Conservation (phyloP, 352 stramenopile species). For the Pythium phragmiticola region DNA sequence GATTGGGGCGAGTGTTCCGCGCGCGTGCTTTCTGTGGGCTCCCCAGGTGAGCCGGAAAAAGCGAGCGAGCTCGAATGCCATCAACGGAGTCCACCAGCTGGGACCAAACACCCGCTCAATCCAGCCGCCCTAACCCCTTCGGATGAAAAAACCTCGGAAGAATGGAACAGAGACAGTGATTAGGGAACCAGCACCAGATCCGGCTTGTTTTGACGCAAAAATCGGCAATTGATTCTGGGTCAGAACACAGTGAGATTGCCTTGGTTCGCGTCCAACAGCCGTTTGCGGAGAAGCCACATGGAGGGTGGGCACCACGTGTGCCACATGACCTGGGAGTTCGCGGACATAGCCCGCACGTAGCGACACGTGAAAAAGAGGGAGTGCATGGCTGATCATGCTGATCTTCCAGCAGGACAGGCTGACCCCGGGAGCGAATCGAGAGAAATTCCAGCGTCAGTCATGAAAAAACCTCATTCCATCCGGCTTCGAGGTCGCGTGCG, state of each 20-base stretch:
- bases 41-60: conserved; percentile 12
- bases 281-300: conserved; percentile 5
- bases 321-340: conserved; percentile 9
- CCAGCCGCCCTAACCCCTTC: not conserved
- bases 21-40: conserved; percentile 21
- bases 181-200: conserved; percentile 8
- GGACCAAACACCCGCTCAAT: conserved; percentile 4
- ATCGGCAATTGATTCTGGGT: not conserved
- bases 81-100: conserved; percentile 22
- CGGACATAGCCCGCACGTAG: conserved; percentile 6
- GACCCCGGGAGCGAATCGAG: not conserved
- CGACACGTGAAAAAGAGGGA: not conserved
- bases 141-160: conserved; percentile 12
- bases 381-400: not conserved
- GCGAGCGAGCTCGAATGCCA: conserved; percentile 23
- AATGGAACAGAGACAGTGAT: not conserved
- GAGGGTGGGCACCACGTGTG: conserved; percentile 6
- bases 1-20: conserved; percentile 17
- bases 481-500: conserved; percentile 7
- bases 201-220: conserved; percentile 16
- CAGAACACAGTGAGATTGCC: not conserved
- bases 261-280: not conserved
- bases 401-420: not conserved
- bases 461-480: conserved; percentile 8
- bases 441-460: not conserved